Evolutionary conservation across 192 early-diverging fungal genomes (phyloP).

Genomic region (Coemansia sp.): DNA sequence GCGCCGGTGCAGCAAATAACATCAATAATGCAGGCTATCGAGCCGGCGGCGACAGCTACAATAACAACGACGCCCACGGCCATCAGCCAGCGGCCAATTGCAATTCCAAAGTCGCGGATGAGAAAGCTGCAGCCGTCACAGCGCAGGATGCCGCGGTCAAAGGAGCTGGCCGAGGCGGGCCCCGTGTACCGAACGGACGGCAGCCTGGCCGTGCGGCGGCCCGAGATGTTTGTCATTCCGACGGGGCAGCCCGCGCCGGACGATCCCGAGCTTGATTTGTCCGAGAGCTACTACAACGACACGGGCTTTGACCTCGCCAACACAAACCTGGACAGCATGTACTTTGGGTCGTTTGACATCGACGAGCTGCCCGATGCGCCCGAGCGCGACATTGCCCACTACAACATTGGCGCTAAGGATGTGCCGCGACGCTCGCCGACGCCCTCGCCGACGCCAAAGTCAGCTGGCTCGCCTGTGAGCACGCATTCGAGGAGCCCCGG

Average conservation of each 20-base stretch:
- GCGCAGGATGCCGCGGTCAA: constrained; percentile 43
- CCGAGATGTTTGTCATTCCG: constrained; percentile 14
- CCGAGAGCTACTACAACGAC: constrained; percentile 34
- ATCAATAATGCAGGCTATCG: constrained; percentile 1
- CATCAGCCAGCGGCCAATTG: constrained; percentile 17
- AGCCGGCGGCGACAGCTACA: too few species aligned
- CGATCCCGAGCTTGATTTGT: constrained; percentile 9
- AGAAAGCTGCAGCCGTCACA: constrained; percentile 35
- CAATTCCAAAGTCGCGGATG: constrained; percentile 33
- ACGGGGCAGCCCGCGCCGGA: constrained; percentile 1
- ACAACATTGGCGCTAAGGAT: constrained; percentile 33
- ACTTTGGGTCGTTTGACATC: constrained; percentile 39
- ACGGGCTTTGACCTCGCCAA: constrained; percentile 35
- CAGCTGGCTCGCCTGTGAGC: not conserved
- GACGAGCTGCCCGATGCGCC: constrained; percentile 44
- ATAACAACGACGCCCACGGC: too few species aligned
- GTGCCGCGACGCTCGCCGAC: constrained; percentile 12
- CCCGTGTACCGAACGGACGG: constrained; percentile 15
- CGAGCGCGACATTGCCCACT: constrained; percentile 26
- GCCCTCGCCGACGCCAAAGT: not conserved
- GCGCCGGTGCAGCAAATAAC: not conserved
- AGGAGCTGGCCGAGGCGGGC: constrained; percentile 14
- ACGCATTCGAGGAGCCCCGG: not conserved
- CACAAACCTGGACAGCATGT: constrained; percentile 25
- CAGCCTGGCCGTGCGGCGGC: constrained; percentile 19